A percentile compares a stretch with the other conserved stretches of the same genome.
Evolutionary conservation across 179 eudicot species (phyloP).

Genomic region (Carnegiea gigantea): DNA sequence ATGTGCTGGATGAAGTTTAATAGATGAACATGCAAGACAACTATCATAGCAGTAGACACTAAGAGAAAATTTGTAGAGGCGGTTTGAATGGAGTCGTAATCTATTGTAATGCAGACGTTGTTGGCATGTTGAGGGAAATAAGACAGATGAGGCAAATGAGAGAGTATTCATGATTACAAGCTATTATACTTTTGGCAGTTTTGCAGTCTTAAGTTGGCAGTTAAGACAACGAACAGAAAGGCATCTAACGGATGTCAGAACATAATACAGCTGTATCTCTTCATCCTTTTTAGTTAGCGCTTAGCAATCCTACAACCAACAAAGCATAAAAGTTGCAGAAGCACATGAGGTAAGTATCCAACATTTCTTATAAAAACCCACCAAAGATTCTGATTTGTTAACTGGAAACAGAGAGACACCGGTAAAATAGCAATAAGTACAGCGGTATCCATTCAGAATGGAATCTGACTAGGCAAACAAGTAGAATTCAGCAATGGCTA

Average conservation of each 20-base stretch:
- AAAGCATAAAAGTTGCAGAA: neutral
- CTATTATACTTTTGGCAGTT: neutral
- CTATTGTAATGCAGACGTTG: constrained; percentile 20
- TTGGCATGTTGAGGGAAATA: constrained; percentile 32
- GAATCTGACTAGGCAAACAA: neutral
- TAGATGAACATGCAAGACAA: constrained; percentile 22
- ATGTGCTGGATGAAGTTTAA: constrained; percentile 17
- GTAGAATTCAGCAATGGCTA: neutral
- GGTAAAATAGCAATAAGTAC: neutral
- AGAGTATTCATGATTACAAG: constrained; percentile 45
- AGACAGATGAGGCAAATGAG: constrained; percentile 37
- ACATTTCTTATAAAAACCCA: neutral
- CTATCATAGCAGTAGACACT: constrained; percentile 4
- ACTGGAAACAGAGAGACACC: neutral
- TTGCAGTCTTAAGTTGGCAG: neutral
- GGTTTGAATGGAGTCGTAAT: constrained; percentile 26
- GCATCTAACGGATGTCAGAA: constrained; percentile 11
- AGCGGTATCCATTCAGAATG: neutral
- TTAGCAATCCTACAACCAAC: constrained; percentile 23
- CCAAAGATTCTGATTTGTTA: neutral
- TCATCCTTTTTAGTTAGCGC: constrained; percentile 14
- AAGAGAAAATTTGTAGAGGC: constrained; percentile 12
- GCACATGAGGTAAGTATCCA: neutral
- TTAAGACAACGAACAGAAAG: neutral
- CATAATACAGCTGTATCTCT: neutral